A percentile compares a stretch with the other conserved stretches of the same genome.
These are phyloP conservation scores for Trypanosoma caninum DNA, from an alignment of 208 protist species.

Conservation along the genomic window DNA sequence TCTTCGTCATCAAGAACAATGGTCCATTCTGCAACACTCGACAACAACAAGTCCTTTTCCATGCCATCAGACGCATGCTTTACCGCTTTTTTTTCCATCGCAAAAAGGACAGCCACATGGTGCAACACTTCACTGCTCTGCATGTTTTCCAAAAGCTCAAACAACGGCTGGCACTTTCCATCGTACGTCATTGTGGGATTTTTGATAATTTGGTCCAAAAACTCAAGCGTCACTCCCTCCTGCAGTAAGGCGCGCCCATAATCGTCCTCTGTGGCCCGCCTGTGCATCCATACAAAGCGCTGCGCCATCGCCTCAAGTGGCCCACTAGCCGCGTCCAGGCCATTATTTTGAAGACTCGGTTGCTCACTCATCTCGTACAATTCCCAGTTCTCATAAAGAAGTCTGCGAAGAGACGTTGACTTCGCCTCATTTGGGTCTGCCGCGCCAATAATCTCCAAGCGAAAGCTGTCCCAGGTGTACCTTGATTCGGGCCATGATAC, in stretches of 20 bases:
- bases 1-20: constrained; percentile 33
- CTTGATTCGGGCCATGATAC: constrained; percentile 43
- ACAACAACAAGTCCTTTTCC: neutral
- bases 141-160: constrained; percentile 40
- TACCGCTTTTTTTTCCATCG: constrained; percentile 8
- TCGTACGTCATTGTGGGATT: constrained; percentile 28
- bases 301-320: constrained; percentile 74
- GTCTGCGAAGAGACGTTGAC: constrained; percentile 33
- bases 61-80: neutral
- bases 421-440: constrained; percentile 43
- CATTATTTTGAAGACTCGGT: constrained; percentile 43
- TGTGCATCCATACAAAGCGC: constrained; percentile 64
- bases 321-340: constrained; percentile 43
- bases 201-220: constrained; percentile 42
- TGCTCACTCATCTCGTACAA: constrained; percentile 34
- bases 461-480: constrained; percentile 51
- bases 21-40: constrained; percentile 26
- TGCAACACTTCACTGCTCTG: constrained; percentile 29
- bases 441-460: constrained; percentile 41
- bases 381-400: constrained; percentile 42
- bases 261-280: constrained; percentile 45
- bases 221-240: constrained; percentile 27
- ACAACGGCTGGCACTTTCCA: constrained; percentile 28
- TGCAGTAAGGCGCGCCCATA: constrained; percentile 48
- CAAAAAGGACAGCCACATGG: constrained; percentile 28